phyloP scores from a whole-genome alignment of 495 filamentous ascomycete genomes.

The Podospora comata region DNA sequence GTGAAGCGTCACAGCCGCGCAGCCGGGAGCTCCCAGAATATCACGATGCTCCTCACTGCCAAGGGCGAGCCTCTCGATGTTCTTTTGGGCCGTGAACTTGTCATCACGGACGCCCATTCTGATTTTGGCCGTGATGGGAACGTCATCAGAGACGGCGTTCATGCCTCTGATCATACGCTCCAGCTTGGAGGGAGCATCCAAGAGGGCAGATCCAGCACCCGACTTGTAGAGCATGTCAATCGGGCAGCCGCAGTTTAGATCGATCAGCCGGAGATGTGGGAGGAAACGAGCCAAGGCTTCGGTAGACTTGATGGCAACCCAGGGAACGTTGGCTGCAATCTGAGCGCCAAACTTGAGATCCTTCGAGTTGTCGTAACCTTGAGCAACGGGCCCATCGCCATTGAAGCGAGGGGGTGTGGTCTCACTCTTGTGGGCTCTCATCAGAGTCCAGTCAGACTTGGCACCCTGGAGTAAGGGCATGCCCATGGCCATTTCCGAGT shows the following conservation, averaged over 20 bases:
- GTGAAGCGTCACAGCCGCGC: slow-evolving; percentile 90
- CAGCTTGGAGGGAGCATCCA: slow-evolving; percentile 77
- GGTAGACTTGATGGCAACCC: slow-evolving; percentile 79
- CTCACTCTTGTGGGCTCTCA: slow-evolving; percentile 86
- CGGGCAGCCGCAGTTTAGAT: slow-evolving; percentile 95
- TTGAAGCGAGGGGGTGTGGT: slow-evolving; percentile 59
- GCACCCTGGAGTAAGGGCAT: slow-evolving; percentile 86
- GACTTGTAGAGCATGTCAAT: slow-evolving; percentile 86
- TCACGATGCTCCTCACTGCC: slow-evolving; percentile 66
- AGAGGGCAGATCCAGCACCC: slow-evolving; percentile 89
- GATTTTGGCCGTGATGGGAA: slow-evolving; percentile 91
- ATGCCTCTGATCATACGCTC: slow-evolving; percentile 92
- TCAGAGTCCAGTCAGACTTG: slow-evolving; percentile 88
- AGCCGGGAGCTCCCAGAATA: slow-evolving; percentile 65
- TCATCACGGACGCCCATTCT: slow-evolving; percentile 84
- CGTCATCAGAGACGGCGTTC: slow-evolving; percentile 82
- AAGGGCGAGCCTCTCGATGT: slow-evolving; percentile 77
- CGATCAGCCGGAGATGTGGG: slow-evolving; percentile 80
- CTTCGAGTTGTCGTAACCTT: slow-evolving; percentile 73
- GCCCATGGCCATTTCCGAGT: slow-evolving; percentile 97
- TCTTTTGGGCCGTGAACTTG: slow-evolving; percentile 72
- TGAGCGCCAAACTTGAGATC: slow-evolving; percentile 89
- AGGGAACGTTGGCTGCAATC: slow-evolving; percentile 84
- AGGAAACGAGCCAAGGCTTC: slow-evolving; percentile 73
- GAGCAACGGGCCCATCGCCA: slow-evolving; percentile 48